Base-by-base conservation (phyloP, 1,284 basidiomycete genomes). In the Pseudomicrostroma phylloplanum region DNA sequence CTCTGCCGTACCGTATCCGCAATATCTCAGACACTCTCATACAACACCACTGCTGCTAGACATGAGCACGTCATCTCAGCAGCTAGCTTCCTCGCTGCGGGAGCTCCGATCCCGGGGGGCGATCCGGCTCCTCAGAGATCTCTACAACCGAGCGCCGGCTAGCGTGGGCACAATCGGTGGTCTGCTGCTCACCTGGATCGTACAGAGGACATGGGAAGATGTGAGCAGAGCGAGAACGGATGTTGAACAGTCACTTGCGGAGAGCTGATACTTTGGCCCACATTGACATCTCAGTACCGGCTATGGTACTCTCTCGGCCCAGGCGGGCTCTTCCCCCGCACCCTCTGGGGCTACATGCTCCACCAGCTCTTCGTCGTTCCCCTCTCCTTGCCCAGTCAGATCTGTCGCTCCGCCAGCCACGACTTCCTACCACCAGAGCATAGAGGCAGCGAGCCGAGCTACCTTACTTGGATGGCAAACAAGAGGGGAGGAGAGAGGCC, bases 91-190 rank as follows among this genome's bases (percentile, higher is more conserved):
- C 9, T 36, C 30, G 9, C 30, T 36, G 30, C 30, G 30, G 30
- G 30, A 36, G 30, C 30, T 36, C 9, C 30, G 30, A 9, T 36
- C 30, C 4, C 30, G 30, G 30, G 30, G 30, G 9, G 30, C 30
- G 30, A 36, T 36, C 9, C 30, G 30, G 30, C 12, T 48, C 6
- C 46, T 48, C 17, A 3, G 46, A 4, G 46, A 48, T 12, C 61
- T 62, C 41, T 62, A 62, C 48, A n/a, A 23, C 19, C 56, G 56
- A n/a, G 61, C 61, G 40, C 61, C 61, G 15, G 56, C 61, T 15
- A 62, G 30, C 13, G 21, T 26, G 26, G 55, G 51, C 19, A 62
- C 61, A 8, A 26, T 62, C 30, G n/a, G 23, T 21, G 60, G 58
- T n/a, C 23, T 62, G 19, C 15, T 58, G 8, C 11, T 60, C 9